These are phyloP conservation scores for Stemphylium vesicarium DNA, from an alignment of 2,329 filamentous ascomycete genomes.

Conservation along the genomic window DNA sequence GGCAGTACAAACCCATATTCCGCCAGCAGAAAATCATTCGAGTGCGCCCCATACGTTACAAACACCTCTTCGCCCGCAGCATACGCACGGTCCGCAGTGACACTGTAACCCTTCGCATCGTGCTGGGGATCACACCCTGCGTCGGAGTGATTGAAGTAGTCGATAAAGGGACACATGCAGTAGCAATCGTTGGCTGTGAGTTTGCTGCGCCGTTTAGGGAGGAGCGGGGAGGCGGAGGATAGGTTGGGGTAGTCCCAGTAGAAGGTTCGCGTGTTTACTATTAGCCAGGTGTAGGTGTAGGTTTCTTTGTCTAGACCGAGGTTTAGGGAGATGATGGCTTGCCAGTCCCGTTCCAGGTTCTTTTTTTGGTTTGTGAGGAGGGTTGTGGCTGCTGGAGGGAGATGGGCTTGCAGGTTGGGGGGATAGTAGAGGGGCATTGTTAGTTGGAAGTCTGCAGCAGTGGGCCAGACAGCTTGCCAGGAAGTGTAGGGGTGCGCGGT, in stretches of 20 bases:
- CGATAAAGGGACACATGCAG: conserved; percentile 73
- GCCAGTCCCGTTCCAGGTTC: conserved; percentile 61
- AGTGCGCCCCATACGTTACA: conserved; percentile 73
- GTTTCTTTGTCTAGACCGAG: conserved; percentile 48
- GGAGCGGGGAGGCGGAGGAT: conserved; percentile 48
- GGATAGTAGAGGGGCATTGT: conserved; percentile 66
- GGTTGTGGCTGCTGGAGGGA: conserved; percentile 46
- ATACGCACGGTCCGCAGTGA: conserved; percentile 61
- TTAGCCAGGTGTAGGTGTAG: conserved; percentile 65
- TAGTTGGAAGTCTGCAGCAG: conserved; percentile 62
- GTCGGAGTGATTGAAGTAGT: conserved; percentile 69
- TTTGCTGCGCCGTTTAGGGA: conserved; percentile 51
- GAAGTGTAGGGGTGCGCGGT: conserved; percentile 55
- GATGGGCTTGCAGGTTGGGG: conserved; percentile 46
- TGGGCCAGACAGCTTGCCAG: conserved; percentile 75
- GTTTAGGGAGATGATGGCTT: conserved; percentile 54
- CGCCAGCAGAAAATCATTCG: conserved; percentile 73
- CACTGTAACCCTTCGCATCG: conserved; percentile 59
- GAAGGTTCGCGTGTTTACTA: conserved; percentile 67
- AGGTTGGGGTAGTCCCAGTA: conserved; percentile 58
- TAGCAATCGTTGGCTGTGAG: conserved; percentile 64
- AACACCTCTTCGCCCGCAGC: conserved; percentile 67
- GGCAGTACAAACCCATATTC: conserved; percentile 64
- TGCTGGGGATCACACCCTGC: conserved; percentile 60
- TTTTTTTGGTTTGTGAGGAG: conserved; percentile 63